Evolutionary conservation across 1,139 yeast genomes (phyloP).

Genomic region (Candida albicans): DNA sequence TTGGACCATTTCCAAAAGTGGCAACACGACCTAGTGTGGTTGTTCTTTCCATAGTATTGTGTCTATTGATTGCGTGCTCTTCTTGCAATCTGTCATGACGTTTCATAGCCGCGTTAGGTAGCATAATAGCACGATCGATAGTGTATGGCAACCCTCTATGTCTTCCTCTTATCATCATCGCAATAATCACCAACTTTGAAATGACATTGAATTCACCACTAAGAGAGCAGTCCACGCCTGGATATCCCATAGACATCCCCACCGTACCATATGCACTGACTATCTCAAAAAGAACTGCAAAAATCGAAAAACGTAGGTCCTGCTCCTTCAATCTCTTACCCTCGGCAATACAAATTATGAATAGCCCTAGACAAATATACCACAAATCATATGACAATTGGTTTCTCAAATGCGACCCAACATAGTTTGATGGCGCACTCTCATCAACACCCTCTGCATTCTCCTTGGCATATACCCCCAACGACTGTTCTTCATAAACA

Average conservation of each 20-base stretch:
- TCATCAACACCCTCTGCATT: constrained; percentile 31
- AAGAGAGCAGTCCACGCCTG: constrained; percentile 64
- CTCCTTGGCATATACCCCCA: constrained; percentile 70
- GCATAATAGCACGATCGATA: constrained; percentile 89
- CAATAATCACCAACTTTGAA: constrained; percentile 82
- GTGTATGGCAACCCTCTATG: constrained; percentile 96
- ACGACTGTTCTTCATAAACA: constrained; percentile 94
- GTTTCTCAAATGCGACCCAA: constrained; percentile 85
- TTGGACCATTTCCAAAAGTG: constrained; percentile 14
- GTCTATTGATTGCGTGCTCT: constrained; percentile 46
- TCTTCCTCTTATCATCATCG: constrained; percentile 90
- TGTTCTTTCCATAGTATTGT: constrained; percentile 30
- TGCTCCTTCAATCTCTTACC: constrained; percentile 55
- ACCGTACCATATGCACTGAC: constrained; percentile 97
- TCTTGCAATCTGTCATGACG: constrained; percentile 70
- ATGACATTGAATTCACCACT: constrained; percentile 68
- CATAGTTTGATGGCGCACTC: constrained; percentile 54
- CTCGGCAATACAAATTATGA: constrained; percentile 84
- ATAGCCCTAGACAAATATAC: constrained; percentile 85
- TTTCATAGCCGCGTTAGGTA: constrained; percentile 71
- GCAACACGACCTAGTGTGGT: constrained; percentile 18
- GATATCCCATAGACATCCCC: constrained; percentile 85
- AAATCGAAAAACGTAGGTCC: constrained; percentile 59
- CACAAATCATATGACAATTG: constrained; percentile 94
- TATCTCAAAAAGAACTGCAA: constrained; percentile 78